phyloP scores from a whole-genome alignment of 2,329 filamentous ascomycete species.

The Elsinoe australis region DNA sequence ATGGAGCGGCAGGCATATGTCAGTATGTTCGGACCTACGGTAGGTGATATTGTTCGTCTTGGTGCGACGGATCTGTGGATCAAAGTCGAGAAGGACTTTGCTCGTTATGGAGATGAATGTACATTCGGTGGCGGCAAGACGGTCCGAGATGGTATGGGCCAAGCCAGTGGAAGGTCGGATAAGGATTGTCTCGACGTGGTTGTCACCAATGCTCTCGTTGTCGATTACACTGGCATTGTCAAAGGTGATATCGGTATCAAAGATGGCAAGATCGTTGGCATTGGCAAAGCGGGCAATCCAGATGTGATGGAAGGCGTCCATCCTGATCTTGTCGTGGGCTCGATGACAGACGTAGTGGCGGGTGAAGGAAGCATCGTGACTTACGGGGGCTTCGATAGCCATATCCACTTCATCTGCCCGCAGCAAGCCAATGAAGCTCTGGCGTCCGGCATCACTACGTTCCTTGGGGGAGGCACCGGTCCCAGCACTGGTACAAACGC shows the following conservation, averaged over 20 bases:
- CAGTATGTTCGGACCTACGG: conserved; percentile 88
- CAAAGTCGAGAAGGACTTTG: conserved; percentile 77
- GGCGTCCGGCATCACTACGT: conserved; percentile 78
- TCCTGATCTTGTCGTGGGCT: conserved; percentile 70
- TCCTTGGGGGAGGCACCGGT: conserved; percentile 84
- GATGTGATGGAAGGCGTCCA: conserved; percentile 89
- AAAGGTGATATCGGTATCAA: conserved; percentile 96
- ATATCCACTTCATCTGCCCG: conserved; percentile 92
- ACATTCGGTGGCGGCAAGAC: conserved; percentile 94
- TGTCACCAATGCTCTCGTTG: conserved; percentile 78
- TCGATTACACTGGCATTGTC: conserved; percentile 89
- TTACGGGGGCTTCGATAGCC: conserved; percentile 79
- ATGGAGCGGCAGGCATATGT: conserved; percentile 75
- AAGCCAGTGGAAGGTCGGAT: conserved; percentile 69
- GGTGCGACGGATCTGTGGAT: conserved; percentile 85
- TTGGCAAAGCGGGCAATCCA: conserved; percentile 95
- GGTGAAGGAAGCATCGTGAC: conserved; percentile 87
- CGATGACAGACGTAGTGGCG: conserved; percentile 84
- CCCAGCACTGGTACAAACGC: conserved; percentile 88
- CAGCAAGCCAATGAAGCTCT: conserved; percentile 82
- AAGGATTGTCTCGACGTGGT: conserved; percentile 72
- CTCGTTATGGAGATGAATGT: conserved; percentile 84
- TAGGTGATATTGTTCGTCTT: conserved; percentile 73
- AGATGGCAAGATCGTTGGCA: conserved; percentile 72
- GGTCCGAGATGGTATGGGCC: conserved; percentile 89